Evolutionary conservation across 768 basidiomycete genomes (phyloP).

Genomic region (Psilocybe cubensis): DNA sequence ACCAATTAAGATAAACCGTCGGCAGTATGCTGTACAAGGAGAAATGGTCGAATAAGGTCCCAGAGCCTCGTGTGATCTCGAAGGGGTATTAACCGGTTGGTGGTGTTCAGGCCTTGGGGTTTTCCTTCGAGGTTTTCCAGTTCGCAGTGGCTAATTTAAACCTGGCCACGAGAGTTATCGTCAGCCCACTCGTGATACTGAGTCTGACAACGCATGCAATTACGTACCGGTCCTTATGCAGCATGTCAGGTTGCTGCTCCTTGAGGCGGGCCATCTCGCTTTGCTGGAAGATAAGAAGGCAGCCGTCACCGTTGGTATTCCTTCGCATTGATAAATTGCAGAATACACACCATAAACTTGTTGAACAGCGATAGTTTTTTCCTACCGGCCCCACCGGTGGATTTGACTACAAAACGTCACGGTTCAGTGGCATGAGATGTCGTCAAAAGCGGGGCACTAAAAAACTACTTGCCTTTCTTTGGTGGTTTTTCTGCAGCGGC

Average conservation of each 20-base stretch:
- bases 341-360: conserved; percentile 60
- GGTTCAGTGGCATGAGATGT: conserved; percentile 17
- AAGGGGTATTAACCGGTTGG: neutral
- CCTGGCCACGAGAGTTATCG: conserved; percentile 35
- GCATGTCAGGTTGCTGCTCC: conserved; percentile 71
- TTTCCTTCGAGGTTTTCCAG: conserved; percentile 79
- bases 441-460: conserved; percentile 3
- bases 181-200: conserved; percentile 11
- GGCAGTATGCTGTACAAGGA: conserved; percentile 17
- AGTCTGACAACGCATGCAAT: conserved; percentile 12
- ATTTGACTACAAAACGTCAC: conserved; percentile 45
- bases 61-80: conserved; percentile 8
- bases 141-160: conserved; percentile 77
- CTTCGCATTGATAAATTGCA: neutral
- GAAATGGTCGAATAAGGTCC: conserved; percentile 11
- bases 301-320: conserved; percentile 5
- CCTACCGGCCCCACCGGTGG: conserved; percentile 50
- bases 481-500: conserved; percentile 46
- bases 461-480: conserved; percentile 56
- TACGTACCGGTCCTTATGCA: conserved; percentile 73
- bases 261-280: conserved; percentile 79
- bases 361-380: conserved; percentile 78
- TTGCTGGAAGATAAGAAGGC: conserved; percentile 48
- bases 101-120: conserved; percentile 42
- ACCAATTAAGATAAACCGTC: conserved; percentile 27